Base-by-base conservation (phyloP, 345 rosid genomes). In the Turritis glabra region DNA sequence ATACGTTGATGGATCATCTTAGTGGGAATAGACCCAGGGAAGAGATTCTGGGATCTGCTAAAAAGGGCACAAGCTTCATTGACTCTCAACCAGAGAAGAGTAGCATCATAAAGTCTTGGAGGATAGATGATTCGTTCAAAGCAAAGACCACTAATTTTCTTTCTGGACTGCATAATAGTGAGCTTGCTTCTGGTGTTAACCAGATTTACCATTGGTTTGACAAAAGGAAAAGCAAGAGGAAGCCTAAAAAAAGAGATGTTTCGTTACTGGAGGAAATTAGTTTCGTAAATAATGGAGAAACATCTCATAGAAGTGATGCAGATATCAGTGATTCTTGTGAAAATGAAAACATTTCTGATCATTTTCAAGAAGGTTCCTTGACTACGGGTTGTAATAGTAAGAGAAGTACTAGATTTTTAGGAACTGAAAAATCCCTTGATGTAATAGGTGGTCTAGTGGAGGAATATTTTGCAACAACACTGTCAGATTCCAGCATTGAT, bases 191-290 rank as follows among this genome's bases (percentile, higher is more conserved):
- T 53, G 77, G 70, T 71, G 79, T 69, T 46, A 77, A 80, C 78
- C 83, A 76, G 73, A 86, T 81, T 73, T 78, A 81, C 61, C 75
- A 73, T 69, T 77, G 77, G 80, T 56, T 80, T 67, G 91, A 79
- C 69, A 86, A 84, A 80, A 79, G 75, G 67, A 84, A 76, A 84
- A 44, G 67, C 79, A 86, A 78, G 75, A 87, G 81, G 75, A 87
- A 87, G 82, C 80, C 80, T 44, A 87, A 71, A 74, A 86, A 79
- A 80, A 85, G 91, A 83, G 74, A 81, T 64, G 63, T 88, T 77
- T 79, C 87, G 47, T 64, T 89, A 44, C 59, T 73, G 35, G 85
- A 81, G 64, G 86, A 85, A 68, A 70, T 82, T 69, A 72, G 72
- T 79, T 57, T 19, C 33, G 63, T 66, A 70, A 73, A 59, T 44